A percentile compares a stretch with the other conserved stretches of the same genome.
Conservation (phyloP, 163 green algal genomes). For the Scenedesmus sp. region DNA sequence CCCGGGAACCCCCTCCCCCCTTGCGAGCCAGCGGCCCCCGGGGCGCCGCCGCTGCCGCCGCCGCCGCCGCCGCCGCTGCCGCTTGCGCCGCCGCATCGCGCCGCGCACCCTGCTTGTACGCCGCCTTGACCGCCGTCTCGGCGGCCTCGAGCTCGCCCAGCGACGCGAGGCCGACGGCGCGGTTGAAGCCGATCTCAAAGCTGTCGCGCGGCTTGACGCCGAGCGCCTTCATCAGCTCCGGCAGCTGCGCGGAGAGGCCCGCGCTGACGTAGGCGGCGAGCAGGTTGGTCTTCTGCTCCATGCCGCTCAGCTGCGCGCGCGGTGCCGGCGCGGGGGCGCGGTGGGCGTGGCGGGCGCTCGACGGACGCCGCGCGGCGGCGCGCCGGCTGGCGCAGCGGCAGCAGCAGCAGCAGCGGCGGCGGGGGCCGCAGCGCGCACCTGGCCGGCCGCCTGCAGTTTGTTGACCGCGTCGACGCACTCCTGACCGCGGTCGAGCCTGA, state of each 20-base stretch:
- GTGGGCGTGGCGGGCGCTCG: too few relatives aligned
- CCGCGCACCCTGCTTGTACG: slow-evolving; percentile 64
- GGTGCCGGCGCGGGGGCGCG: too few relatives aligned
- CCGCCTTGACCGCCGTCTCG: slow-evolving; percentile 77
- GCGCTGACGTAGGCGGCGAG: slow-evolving; percentile 80
- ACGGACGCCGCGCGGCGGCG: background rate
- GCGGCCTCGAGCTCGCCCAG: slow-evolving; percentile 65
- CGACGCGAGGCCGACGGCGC: slow-evolving; percentile 79
- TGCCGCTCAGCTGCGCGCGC: slow-evolving; percentile 47
- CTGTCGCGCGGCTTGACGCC: slow-evolving; percentile 63
- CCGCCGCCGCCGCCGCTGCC: background rate
- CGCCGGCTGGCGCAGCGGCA: background rate
- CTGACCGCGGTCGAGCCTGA: slow-evolving; percentile 67
- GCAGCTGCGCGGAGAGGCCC: slow-evolving; percentile 65
- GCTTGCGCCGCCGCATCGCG: background rate
- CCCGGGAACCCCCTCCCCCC: too few relatives aligned
- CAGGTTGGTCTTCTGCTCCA: slow-evolving; percentile 82
- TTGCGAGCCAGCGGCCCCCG: too few relatives aligned
- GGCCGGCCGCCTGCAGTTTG: slow-evolving; percentile 65
- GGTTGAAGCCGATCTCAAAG: slow-evolving; percentile 94
- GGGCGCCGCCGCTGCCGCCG: too few relatives aligned
- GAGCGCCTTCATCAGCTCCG: slow-evolving; percentile 74
- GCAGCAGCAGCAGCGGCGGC: background rate
- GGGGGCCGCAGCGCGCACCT: slow-evolving; percentile 38
- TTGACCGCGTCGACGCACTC: slow-evolving; percentile 74